Evolutionary conservation across 345 rosid species (phyloP).

Genomic region (Nephelium lappaceum): DNA sequence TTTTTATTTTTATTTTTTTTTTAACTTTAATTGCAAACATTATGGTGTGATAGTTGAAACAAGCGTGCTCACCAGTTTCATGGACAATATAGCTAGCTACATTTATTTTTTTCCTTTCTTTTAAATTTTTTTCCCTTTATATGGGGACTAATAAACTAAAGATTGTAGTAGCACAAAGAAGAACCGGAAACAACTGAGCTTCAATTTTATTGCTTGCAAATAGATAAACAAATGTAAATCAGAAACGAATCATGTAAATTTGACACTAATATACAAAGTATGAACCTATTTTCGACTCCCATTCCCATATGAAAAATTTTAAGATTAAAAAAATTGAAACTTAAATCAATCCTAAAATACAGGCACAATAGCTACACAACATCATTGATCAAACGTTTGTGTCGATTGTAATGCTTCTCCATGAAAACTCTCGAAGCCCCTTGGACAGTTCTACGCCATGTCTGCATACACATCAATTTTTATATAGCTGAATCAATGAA

Average conservation of each 20-base stretch:
- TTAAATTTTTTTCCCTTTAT: no score
- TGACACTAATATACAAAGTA: not conserved
- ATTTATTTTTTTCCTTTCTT: no score
- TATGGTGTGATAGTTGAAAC: no score
- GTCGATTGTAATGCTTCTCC: constrained; percentile 81
- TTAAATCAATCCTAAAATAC: not conserved
- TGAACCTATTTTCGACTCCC: not conserved
- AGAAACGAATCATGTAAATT: not conserved
- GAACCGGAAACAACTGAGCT: not conserved
- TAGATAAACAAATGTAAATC: not conserved
- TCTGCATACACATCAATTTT: constrained; percentile 38
- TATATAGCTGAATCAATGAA: no score
- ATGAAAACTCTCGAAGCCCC: constrained; percentile 77
- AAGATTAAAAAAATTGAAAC: no score
- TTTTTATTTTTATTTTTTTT: no score
- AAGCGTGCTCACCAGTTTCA: not conserved
- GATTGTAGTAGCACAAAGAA: not conserved
- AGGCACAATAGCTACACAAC: constrained; percentile 26
- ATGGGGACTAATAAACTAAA: no score
- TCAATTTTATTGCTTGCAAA: not conserved
- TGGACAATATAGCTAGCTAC: no score
- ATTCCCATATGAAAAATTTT: no score
- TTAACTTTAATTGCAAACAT: no score
- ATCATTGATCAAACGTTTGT: constrained; percentile 74
- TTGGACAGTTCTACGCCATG: constrained; percentile 85